Conservation (phyloP, 148 eudicot species). For the Chenopodium suecicum region DNA sequence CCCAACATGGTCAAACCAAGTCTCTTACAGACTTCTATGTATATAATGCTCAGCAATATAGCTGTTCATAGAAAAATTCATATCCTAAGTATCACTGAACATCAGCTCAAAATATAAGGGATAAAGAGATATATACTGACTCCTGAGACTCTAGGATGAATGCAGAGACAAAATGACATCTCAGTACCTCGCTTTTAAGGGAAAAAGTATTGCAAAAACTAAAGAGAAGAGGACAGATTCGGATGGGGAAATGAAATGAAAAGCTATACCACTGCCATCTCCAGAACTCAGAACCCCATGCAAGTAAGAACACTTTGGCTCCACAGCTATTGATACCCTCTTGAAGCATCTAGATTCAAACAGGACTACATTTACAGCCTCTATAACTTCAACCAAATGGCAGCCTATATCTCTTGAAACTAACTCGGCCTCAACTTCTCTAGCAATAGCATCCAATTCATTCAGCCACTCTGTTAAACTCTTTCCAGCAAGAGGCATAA, state of each 20-base stretch:
- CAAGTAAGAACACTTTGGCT: conserved; percentile 77
- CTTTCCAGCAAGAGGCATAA: conserved; percentile 71
- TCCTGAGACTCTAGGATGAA: neutral
- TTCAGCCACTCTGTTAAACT: conserved; percentile 65
- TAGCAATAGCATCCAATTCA: conserved; percentile 72
- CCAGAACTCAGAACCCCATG: conserved; percentile 72
- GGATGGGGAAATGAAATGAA: conserved; percentile 15
- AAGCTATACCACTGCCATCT: conserved; percentile 60
- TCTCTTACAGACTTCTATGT: conserved; percentile 88
- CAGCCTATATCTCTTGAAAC: conserved; percentile 88
- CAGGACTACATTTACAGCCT: conserved; percentile 85
- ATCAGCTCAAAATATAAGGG: neutral
- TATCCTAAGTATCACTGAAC: neutral
- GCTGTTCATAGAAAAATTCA: conserved; percentile 50
- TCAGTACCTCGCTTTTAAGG: neutral
- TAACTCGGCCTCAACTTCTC: conserved; percentile 81
- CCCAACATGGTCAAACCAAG: conserved; percentile 88
- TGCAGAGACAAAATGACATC: neutral
- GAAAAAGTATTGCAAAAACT: neutral
- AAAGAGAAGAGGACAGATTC: conserved; percentile 8
- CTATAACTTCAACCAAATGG: conserved; percentile 77
- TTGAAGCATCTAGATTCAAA: conserved; percentile 71
- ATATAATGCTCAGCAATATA: conserved; percentile 78
- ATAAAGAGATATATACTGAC: neutral
- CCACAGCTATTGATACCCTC: conserved; percentile 63